Percentiles rank a stretch among this genome's conserved stretches.
Conservation (phyloP, 495 filamentous ascomycete species). For the Daldinia concentrica region DNA sequence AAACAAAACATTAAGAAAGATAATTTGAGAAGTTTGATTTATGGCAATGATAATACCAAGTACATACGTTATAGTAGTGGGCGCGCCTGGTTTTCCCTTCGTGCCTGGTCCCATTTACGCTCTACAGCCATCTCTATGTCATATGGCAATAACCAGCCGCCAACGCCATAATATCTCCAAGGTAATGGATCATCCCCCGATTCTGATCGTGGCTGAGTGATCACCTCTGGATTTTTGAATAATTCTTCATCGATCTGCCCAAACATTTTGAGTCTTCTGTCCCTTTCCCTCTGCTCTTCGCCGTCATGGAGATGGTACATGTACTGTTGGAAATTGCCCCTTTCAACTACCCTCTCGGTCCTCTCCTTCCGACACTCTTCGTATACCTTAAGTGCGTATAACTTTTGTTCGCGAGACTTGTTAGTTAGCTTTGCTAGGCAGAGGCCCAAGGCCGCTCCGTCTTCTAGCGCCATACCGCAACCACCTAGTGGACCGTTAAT, state of each 20-base stretch:
- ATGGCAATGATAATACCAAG: not conserved
- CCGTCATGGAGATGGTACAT: conserved; percentile 69
- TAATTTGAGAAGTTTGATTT: not conserved
- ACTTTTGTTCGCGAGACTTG: conserved; percentile 51
- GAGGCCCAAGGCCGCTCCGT: conserved; percentile 56
- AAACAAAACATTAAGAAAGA: not conserved
- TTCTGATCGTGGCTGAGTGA: conserved; percentile 56
- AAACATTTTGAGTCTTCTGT: conserved; percentile 57
- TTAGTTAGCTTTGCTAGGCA: conserved; percentile 48
- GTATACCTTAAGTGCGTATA: conserved; percentile 59
- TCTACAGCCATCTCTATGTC: conserved; percentile 63
- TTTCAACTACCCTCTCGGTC: conserved; percentile 64
- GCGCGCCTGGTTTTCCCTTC: not conserved
- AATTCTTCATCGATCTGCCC: conserved; percentile 41
- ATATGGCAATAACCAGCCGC: conserved; percentile 64
- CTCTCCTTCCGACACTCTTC: conserved; percentile 65
- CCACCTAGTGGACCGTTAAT: conserved; percentile 34
- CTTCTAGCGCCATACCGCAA: conserved; percentile 56
- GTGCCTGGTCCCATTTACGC: conserved; percentile 45
- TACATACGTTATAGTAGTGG: conserved; percentile 11
- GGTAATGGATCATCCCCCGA: conserved; percentile 45
- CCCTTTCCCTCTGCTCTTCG: conserved; percentile 61
- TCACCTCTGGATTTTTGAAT: conserved; percentile 42
- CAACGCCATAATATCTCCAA: conserved; percentile 66
- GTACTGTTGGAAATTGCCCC: conserved; percentile 62